Evolutionary conservation across 192 early-diverging fungal species (phyloP).

Genomic region (Diversispora eburnea): DNA sequence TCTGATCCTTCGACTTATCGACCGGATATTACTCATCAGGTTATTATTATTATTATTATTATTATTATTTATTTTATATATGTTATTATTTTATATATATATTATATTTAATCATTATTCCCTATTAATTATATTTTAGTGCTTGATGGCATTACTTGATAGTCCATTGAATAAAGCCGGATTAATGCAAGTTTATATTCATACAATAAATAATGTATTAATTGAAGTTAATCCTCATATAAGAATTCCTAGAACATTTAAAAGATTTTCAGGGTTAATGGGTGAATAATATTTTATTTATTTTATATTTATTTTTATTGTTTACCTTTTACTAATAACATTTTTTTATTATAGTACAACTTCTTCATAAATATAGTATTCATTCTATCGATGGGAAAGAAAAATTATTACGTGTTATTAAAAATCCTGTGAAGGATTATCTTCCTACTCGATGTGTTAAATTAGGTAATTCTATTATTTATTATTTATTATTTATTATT

Average conservation of each 20-base stretch:
- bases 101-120: background rate
- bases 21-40: slow-evolving; percentile 97
- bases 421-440: slow-evolving; percentile 96
- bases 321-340: background rate
- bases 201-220: slow-evolving; percentile 89
- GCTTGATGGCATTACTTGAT: slow-evolving; percentile 92
- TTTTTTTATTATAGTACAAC: slow-evolving; percentile 67
- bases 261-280: slow-evolving; percentile 98
- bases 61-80: no score
- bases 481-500: background rate
- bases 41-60: slow-evolving; percentile 35
- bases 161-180: slow-evolving; percentile 99
- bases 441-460: slow-evolving; percentile 85
- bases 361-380: slow-evolving; percentile 96
- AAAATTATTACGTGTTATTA: slow-evolving; percentile 94
- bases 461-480: slow-evolving; percentile 58
- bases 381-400: slow-evolving; percentile 87
- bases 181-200: slow-evolving; percentile 95
- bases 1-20: slow-evolving; percentile 71
- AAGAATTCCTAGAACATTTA: slow-evolving; percentile 99
- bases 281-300: slow-evolving; percentile 43
- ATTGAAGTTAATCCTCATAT: slow-evolving; percentile 98
- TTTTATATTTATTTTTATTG: background rate
- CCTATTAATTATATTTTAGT: slow-evolving; percentile 43
- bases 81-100: background rate